These are phyloP conservation scores for Speleostelium caveatum DNA, from an alignment of 78 protist species.

Conservation along the genomic window DNA sequence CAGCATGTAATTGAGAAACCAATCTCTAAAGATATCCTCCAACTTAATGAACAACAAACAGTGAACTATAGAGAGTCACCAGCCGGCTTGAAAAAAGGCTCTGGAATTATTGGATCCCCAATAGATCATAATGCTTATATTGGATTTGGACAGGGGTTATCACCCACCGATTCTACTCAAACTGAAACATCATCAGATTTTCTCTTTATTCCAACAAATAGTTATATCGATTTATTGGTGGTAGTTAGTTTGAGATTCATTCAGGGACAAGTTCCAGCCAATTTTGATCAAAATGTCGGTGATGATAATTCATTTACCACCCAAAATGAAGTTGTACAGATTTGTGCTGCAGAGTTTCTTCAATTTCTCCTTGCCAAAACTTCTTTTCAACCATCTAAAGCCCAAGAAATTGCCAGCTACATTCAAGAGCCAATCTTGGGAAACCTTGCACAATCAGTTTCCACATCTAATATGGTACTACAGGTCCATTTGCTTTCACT, in stretches of 20 bases:
- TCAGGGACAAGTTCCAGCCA: constrained; percentile 40
- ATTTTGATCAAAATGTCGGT: neutral
- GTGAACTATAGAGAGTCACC: constrained; percentile 36
- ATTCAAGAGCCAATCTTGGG: constrained; percentile 77
- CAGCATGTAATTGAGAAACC: constrained; percentile 82
- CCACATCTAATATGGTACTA: constrained; percentile 55
- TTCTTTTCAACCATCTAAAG: constrained; percentile 32
- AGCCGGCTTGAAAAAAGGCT: neutral
- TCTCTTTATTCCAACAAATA: constrained; percentile 59
- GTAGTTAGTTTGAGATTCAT: constrained; percentile 60
- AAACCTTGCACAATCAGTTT: constrained; percentile 71
- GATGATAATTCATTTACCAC: constrained; percentile 50
- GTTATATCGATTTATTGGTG: constrained; percentile 67
- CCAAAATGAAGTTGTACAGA: constrained; percentile 69
- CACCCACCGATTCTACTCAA: neutral
- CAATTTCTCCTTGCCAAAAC: constrained; percentile 52
- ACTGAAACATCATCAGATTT: constrained; percentile 68
- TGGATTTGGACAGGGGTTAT: neutral
- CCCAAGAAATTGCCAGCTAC: constrained; percentile 58
- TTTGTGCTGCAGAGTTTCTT: constrained; percentile 75
- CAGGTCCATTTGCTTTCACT: constrained; percentile 71
- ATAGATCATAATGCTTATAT: neutral
- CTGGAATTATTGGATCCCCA: neutral
- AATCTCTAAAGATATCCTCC: constrained; percentile 51
- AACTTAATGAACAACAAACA: constrained; percentile 34